These are phyloP conservation scores for Trametes cubensis DNA, from an alignment of 768 basidiomycete species.

Conservation along the genomic window DNA sequence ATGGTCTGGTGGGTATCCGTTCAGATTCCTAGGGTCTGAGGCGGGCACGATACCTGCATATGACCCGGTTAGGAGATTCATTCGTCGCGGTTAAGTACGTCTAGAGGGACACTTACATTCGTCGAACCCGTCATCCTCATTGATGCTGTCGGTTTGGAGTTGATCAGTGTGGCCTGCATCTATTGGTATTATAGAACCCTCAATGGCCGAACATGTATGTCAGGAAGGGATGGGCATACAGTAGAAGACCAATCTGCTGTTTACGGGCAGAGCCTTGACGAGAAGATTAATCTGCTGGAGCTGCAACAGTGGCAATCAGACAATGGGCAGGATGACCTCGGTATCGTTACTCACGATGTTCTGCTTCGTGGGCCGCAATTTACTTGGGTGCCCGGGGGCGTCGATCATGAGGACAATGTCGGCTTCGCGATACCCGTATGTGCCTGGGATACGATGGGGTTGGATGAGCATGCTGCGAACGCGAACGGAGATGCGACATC, in stretches of 20 bases:
- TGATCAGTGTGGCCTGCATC: conserved; percentile 31
- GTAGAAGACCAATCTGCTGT: conserved; percentile 16
- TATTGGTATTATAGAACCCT: neutral
- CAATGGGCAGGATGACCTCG: neutral
- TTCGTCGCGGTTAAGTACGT: neutral
- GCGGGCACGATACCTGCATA: neutral
- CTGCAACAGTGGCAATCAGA: neutral
- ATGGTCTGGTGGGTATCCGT: neutral
- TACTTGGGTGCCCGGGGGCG: neutral
- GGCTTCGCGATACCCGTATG: conserved; percentile 11
- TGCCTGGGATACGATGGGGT: neutral
- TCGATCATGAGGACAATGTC: conserved; percentile 26
- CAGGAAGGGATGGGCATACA: conserved; percentile 3
- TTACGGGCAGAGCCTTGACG: neutral
- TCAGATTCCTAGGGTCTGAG: neutral
- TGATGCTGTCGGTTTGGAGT: neutral
- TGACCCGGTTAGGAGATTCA: neutral
- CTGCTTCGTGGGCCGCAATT: conserved; percentile 3
- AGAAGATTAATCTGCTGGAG: conserved; percentile 1
- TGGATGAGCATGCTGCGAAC: too few species aligned
- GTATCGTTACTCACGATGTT: conserved; percentile 16
- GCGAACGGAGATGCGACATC: too few species aligned
- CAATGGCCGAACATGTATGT: too few species aligned
- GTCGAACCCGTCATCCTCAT: conserved; percentile 31
- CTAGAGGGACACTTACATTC: conserved; percentile 22